Percentiles rank a stretch among this genome's conserved stretches.
Conservation (phyloP, 2,329 filamentous ascomycete genomes). For the Thelonectria rubi region DNA sequence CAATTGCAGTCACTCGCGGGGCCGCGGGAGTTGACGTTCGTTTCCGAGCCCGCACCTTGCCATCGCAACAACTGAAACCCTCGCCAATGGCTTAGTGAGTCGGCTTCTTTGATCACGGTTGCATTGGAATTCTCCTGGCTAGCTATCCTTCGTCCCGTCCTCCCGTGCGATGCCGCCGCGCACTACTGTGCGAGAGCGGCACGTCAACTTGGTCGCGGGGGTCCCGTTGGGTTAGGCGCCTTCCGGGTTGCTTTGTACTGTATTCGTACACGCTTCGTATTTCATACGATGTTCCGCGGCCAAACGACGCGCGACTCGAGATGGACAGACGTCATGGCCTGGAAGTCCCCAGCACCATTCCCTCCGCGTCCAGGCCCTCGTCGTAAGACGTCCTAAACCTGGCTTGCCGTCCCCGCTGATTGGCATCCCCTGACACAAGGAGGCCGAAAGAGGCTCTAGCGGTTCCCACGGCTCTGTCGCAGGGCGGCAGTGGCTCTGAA, state of each 20-base stretch:
- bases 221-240: slow-evolving; percentile 28
- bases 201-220: slow-evolving; percentile 36
- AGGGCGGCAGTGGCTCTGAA: slow-evolving; percentile 29
- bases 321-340: slow-evolving; percentile 4
- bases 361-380: slow-evolving; percentile 1
- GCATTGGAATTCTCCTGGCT: slow-evolving; percentile 8
- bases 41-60: slow-evolving; percentile 6
- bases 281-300: too few species aligned
- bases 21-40: not conserved
- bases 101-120: slow-evolving; percentile 6
- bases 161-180: slow-evolving; percentile 29
- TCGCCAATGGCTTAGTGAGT: slow-evolving; percentile 5
- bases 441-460: slow-evolving; percentile 25
- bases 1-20: not conserved
- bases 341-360: not conserved
- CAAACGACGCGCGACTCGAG: not conserved
- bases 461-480: slow-evolving; percentile 25
- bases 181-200: slow-evolving; percentile 38
- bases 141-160: slow-evolving; percentile 13
- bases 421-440: slow-evolving; percentile 25
- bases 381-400: slow-evolving; percentile 11
- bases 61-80: slow-evolving; percentile 8
- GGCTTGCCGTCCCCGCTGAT: slow-evolving; percentile 18
- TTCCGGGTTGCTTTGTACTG: slow-evolving; percentile 3
- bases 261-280: not conserved